Evolutionary conservation across 2,329 filamentous ascomycete species (phyloP), one percentile per base, ranked within the genome.

Genomic region (Colletotrichum eleusines): DNA sequence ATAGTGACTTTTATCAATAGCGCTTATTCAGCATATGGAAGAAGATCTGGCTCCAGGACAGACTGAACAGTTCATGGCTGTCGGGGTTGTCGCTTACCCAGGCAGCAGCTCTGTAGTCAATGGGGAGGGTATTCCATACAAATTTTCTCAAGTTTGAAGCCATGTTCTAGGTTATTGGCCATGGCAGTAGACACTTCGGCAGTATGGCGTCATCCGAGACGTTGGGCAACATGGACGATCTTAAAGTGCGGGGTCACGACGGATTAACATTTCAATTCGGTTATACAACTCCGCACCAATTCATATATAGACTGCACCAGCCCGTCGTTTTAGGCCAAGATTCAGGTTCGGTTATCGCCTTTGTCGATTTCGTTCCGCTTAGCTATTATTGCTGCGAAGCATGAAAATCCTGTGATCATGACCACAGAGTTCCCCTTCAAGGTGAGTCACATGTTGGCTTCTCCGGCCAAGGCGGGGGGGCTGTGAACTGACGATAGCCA

Each of bases 401-500:
- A 12, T 18, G 20, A 5, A 38, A 38, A 9, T 1, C 7, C 7
- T 8, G 26, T 18, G 42, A 62, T 0, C 0, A 71, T 71, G 68
- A 23, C 35, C 7, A 2, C 23, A 5, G 14, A 68, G 0, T 5
- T 71, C 1, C 68, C 68, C 26, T 71, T 71, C 57, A 68, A 58
- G 26, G 68, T 71, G 40, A 12, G 57, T 2, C 20, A 8, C 5
- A n/a, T n/a, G n/a, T n/a, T 0, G 28, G 7, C 1, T 12, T 11
- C 23, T 33, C 14, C 46, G 11, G 1, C 8, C 0, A 6, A 0
- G 7, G 16, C n/a, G n/a, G n/a, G 9, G 16, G 5, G 0, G 18
- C 12, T 6, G 14, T 7, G 2, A 1, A 26, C 55, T 71, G 2
- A 63, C 26, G 16, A 9, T 5, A 18, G 9, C 6, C 4, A 85